Evolutionary conservation across 2,329 filamentous ascomycete genomes (phyloP).

Genomic region (Fusarium burgessii): DNA sequence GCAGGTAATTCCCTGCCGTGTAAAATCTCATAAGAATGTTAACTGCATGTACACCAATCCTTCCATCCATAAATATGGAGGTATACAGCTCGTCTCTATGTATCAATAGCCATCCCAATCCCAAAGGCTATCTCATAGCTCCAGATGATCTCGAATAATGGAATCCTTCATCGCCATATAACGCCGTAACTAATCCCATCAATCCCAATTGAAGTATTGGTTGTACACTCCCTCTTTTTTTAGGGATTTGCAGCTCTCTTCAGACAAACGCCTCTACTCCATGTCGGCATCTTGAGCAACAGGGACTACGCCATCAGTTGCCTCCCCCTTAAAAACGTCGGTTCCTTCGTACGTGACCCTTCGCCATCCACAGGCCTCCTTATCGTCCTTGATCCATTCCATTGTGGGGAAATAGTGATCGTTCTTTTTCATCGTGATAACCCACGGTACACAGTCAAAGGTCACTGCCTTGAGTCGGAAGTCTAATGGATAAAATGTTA

Average conservation of each 20-base stretch:
- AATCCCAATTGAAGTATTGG: conserved; percentile 13
- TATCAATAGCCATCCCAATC: conserved; percentile 17
- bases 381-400: conserved; percentile 74
- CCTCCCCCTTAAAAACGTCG: conserved; percentile 65
- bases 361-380: conserved; percentile 71
- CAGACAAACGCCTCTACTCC: conserved; percentile 49
- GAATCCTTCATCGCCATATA: conserved; percentile 54
- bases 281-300: conserved; percentile 59
- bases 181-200: conserved; percentile 49
- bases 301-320: conserved; percentile 60
- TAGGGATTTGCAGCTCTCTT: background rate
- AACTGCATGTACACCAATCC: background rate
- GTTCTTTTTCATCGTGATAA: conserved; percentile 99
- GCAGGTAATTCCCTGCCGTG: background rate
- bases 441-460: conserved; percentile 98
- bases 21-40: background rate
- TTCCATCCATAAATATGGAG: conserved; percentile 2
- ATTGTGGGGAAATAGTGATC: conserved; percentile 90
- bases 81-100: conserved; percentile 20
- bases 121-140: conserved; percentile 45
- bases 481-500: conserved; percentile 62
- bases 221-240: conserved; percentile 30
- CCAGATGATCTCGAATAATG: conserved; percentile 47
- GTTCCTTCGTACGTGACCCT: conserved; percentile 71
- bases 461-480: conserved; percentile 98